Base-by-base conservation (phyloP, 169 alveolate genomes). In the Cryptosporidium viatorum region DNA sequence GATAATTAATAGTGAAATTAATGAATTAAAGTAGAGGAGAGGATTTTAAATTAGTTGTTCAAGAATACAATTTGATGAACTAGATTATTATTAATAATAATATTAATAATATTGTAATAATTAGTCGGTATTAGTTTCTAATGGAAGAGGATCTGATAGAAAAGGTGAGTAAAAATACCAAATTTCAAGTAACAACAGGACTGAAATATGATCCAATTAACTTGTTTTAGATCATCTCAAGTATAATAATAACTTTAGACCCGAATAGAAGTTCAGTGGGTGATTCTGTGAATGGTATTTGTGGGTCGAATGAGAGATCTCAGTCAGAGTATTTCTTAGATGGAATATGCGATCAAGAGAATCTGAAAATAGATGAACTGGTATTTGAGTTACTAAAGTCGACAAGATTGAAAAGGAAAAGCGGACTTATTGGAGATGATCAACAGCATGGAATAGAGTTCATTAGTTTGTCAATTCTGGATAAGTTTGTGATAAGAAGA, bases 121-220 rank as follows among this genome's bases (percentile, higher is more conserved):
- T 52, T 18, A 18, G 26, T 52, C 62, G 9, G 62, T 55, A 23
- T 7, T n/a, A 23, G 7, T 67, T 18, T 67, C 31, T 33, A 58
- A 73, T 73, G 86, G 70, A 52, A 16, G 86, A 55, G 41, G 70
- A 73, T 35, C 31, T 73, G 41, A 59, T 59, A 55, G 70, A 58
- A 26, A 59, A 51, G 70, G 86, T 73, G 55, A 52, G 86, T 58
- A 37, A n/a, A n/a, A 50, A 7, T 10, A 21, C 67, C 37, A 21
- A 48, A 21, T 55, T 21, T n/a, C n/a, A 23, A 12, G 67, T 21
- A 21, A 26, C 6, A 26, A 55, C 6, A 21, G 67, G 7, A 10
- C 31, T 8, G n/a, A 48, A 12, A 48, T 12, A n/a, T 55, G 18
- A 10, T 8, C 3, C 6, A 55, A 55, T 26, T 55, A 23, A 55